Conservation (phyloP, 192 early-diverging fungal genomes). For the Mortierella hygrophila region DNA sequence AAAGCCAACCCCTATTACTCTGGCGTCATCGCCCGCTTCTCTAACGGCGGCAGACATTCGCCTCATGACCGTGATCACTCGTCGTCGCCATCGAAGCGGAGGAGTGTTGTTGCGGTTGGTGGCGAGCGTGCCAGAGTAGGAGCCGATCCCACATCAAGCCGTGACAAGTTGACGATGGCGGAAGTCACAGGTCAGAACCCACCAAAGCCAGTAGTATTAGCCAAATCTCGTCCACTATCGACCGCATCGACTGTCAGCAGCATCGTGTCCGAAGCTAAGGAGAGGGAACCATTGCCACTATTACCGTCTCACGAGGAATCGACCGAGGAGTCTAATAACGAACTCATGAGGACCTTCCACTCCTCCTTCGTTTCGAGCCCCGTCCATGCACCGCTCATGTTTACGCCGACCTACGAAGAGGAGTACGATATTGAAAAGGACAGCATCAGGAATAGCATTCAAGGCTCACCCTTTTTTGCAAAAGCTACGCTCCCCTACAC, state of each 20-base stretch:
- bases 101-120: conserved; percentile 26
- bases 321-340: not conserved
- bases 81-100: conserved; percentile 28
- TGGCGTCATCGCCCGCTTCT: conserved; percentile 45
- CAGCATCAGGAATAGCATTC: conserved; percentile 17
- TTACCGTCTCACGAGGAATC: not conserved
- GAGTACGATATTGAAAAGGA: conserved; percentile 44
- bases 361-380: not conserved
- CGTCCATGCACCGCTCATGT: conserved; percentile 11
- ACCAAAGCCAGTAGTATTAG: not conserved
- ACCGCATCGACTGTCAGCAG: conserved; percentile 11
- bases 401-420: conserved; percentile 33
- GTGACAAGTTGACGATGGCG: conserved; percentile 13
- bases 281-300: not conserved
- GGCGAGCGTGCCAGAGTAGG: conserved; percentile 34
- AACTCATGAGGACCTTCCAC: not conserved
- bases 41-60: conserved; percentile 35
- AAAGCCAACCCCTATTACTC: conserved; percentile 53
- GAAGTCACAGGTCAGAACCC: not conserved
- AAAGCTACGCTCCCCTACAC: not conserved
- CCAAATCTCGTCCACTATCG: conserved; percentile 11
- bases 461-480: conserved; percentile 13
- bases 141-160: conserved; percentile 17
- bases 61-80: conserved; percentile 33
- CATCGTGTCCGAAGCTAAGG: conserved; percentile 12